Percentiles rank a stretch among this genome's conserved stretches.
Evolutionary conservation across 441 rosid genomes (phyloP).

Genomic region (Melastoma candidum): DNA sequence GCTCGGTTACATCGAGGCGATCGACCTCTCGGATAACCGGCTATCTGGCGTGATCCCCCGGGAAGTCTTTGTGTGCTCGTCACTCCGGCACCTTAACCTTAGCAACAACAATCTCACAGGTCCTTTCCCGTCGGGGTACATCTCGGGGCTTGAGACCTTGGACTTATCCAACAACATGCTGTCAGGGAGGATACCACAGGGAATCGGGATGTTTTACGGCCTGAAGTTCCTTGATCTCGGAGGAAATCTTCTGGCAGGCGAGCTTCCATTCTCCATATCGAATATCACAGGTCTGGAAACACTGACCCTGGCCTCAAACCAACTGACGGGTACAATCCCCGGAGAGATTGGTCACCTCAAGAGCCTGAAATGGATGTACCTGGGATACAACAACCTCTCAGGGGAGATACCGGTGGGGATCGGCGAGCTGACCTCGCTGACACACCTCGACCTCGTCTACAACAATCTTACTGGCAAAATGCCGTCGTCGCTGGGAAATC

Average conservation of each 20-base stretch:
- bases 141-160: conserved; percentile 34
- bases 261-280: conserved; percentile 38
- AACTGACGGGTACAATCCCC: conserved; percentile 51
- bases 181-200: conserved; percentile 37
- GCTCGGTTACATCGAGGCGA: conserved; percentile 36
- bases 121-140: conserved; percentile 30
- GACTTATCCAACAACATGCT: conserved; percentile 83
- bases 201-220: conserved; percentile 42
- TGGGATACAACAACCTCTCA: conserved; percentile 83
- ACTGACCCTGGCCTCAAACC: conserved; percentile 79
- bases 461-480: conserved; percentile 71
- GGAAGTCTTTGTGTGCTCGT: conserved; percentile 33
- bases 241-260: conserved; percentile 60
- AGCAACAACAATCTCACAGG: conserved; percentile 85
- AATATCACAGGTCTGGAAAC: conserved; percentile 40
- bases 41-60: conserved; percentile 45
- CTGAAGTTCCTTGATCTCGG: conserved; percentile 68
- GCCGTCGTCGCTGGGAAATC: conserved; percentile 56
- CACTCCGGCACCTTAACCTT: conserved; percentile 55
- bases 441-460: conserved; percentile 82
- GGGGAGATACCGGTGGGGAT: conserved; percentile 63
- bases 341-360: conserved; percentile 35
- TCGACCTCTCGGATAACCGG: conserved; percentile 59
- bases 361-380: conserved; percentile 67
- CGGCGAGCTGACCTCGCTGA: conserved; percentile 39